Base-by-base conservation (phyloP, 2,329 filamentous ascomycete species). In the Stemphylium lycopersici region DNA sequence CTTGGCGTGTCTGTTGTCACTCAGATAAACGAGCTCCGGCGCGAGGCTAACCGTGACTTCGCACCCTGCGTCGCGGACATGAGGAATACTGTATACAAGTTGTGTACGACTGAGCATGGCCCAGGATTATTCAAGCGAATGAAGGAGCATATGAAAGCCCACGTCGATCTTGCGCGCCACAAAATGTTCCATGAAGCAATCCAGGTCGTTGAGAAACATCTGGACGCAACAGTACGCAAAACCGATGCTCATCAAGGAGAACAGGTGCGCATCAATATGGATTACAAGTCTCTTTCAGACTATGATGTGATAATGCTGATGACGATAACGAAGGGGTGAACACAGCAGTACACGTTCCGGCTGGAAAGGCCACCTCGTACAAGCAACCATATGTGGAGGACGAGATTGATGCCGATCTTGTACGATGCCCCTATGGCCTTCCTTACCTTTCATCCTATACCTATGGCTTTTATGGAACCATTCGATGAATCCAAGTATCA, bases 41-140 rank as follows among this genome's bases (percentile, higher is more conserved):
- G 80, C 24, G 79, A 83, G 3, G 79, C 80, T 13, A 86, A 80
- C 61, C 80, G 84, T 3, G 73, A 81, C 31, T 85, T 87, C 51
- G 77, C 76, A 0, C 83, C 82, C 0, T 73, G 75, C 2, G 79
- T 87, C 48, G 65, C 72, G 3, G 38, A 59, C 1, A 70, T 68
- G 29, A 84, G 87, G 80, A 56, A 59, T 2, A 54, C 68, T 2
- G 79, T 76, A 0, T 87, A 87, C 63, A 51, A 73, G 0, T 45
- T 41, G 0, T 85, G 82, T 62, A 56, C 68, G 4, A 59, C 68
- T 0, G 81, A 85, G 62, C 34, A 36, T n/a, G 82, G 79, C 65
- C 3, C 33, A 0, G 83, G 84, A 2, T 74, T 67, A 10, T 85
- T 73, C 63, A 70, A 52, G 32, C 77, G 83, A 2, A 87, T 87